Evolutionary conservation across 2,329 filamentous ascomycete species (phyloP).

Genomic region (Gliomastix tumulicola): DNA sequence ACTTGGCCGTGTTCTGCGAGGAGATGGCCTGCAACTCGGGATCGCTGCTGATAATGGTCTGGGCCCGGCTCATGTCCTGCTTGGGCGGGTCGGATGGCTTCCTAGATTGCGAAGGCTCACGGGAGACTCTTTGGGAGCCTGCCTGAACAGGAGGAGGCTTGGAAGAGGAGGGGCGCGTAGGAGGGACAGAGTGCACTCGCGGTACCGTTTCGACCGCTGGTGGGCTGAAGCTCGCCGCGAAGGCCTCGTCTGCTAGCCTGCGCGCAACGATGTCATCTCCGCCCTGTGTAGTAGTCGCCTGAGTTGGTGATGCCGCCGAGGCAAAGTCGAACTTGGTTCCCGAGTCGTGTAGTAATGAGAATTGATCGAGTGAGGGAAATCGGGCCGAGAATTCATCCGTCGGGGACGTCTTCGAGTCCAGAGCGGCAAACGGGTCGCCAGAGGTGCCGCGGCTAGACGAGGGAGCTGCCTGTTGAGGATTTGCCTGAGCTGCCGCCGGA

Average conservation of each 20-base stretch:
- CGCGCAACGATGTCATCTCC: conserved; percentile 64
- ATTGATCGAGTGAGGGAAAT: conserved; percentile 90
- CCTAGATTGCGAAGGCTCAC: conserved; percentile 18
- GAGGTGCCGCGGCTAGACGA: conserved; percentile 63
- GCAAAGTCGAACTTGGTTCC: conserved; percentile 82
- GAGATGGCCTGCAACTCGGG: conserved; percentile 55
- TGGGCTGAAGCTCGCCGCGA: conserved; percentile 41
- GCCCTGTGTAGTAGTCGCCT: conserved; percentile 25
- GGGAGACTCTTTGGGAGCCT: conserved; percentile 1
- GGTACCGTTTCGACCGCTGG: conserved; percentile 7
- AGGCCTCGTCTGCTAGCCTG: conserved; percentile 78
- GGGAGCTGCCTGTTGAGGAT: too few species aligned
- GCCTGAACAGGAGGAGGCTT: neutral
- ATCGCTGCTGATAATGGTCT: conserved; percentile 55
- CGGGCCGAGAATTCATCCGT: conserved; percentile 73
- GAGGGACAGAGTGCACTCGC: conserved; percentile 21
- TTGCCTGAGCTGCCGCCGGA: conserved; percentile 26
- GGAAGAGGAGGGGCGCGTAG: conserved; percentile 4
- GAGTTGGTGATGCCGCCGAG: conserved; percentile 35
- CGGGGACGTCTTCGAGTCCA: conserved; percentile 55
- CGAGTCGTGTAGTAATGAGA: conserved; percentile 80
- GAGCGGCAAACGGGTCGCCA: conserved; percentile 82
- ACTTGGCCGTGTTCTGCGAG: conserved; percentile 29
- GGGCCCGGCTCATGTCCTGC: conserved; percentile 50
- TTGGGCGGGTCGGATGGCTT: conserved; percentile 31